phyloP scores from a whole-genome alignment of 108 stramenopile species.

The Skeletonema potamos region DNA sequence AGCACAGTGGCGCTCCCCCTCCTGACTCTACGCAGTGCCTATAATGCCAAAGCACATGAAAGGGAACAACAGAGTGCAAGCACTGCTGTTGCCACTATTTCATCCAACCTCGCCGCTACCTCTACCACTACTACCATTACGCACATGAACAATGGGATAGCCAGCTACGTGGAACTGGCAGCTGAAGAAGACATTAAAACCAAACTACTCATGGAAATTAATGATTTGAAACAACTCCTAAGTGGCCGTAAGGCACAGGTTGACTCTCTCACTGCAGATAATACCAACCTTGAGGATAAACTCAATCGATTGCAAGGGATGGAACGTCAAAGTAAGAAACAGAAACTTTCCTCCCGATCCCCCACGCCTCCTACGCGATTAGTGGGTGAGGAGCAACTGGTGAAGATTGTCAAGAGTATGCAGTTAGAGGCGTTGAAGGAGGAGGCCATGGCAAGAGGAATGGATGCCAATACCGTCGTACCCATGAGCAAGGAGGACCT shows the following conservation, averaged over 20 bases:
- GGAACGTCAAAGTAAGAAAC: background rate
- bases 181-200: background rate
- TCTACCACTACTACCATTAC: background rate
- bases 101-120: background rate
- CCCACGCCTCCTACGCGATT: background rate
- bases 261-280: background rate
- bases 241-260: background rate
- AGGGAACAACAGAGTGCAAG: background rate
- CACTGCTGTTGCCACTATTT: background rate
- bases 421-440: background rate
- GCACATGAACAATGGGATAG: background rate
- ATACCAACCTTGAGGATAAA: background rate
- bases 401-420: background rate
- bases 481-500: background rate
- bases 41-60: background rate
- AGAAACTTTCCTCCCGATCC: background rate
- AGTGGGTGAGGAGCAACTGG: background rate
- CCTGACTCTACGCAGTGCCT: background rate
- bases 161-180: constrained; percentile 2
- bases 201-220: constrained; percentile 3
- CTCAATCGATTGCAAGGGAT: background rate
- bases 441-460: background rate
- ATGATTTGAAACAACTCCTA: constrained; percentile 1
- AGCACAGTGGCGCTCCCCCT: background rate
- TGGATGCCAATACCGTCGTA: background rate